Base-by-base conservation (phyloP, 345 rosid species). In the Garcia nutans region DNA sequence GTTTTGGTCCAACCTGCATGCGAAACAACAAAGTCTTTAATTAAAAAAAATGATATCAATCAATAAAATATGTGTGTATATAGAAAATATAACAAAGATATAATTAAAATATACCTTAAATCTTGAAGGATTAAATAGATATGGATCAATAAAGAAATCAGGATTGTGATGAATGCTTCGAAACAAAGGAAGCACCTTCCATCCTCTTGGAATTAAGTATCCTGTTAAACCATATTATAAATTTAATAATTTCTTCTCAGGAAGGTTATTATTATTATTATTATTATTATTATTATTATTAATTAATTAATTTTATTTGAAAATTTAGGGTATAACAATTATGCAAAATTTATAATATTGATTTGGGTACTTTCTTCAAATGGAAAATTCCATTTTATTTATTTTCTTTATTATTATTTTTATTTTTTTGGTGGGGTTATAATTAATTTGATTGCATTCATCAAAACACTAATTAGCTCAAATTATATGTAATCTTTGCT, bases 111-210 rank as follows among this genome's bases (percentile, higher is more conserved):
- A 22, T 71, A 94, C 98, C 97, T 94, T 89, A 52, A 94, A 94
- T 83, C 98, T 88, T 8, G 93, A 87, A 20, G 97, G 98, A 79
- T 94, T 93, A 79, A 94, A 94, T 75, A 84, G 85, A 12, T 83
- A 82, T 4, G 98, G 98, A 78, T 91, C 84, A 3, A 84, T 57
- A 72, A 87, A 94, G n/a, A 81, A 83, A 28, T 89, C 92, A 9
- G 94, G 87, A 82, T 70, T 89, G 82, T 92, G 98, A 79, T 94
- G 98, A 79, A 94, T 92, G 85, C 83, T 94, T 80, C 94, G 88
- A 78, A 94, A 94, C 56, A 91, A 88, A 20, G 98, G 98, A 60
- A 94, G 77, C 11, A 92, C 96, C 82, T 94, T 94, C 98, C 98
- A 94, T 54, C 98, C 98, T 86, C 88, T 94, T 9, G 98, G 98